Conservation (phyloP, 1,284 basidiomycete genomes). For the Leccinum subspadiceum region DNA sequence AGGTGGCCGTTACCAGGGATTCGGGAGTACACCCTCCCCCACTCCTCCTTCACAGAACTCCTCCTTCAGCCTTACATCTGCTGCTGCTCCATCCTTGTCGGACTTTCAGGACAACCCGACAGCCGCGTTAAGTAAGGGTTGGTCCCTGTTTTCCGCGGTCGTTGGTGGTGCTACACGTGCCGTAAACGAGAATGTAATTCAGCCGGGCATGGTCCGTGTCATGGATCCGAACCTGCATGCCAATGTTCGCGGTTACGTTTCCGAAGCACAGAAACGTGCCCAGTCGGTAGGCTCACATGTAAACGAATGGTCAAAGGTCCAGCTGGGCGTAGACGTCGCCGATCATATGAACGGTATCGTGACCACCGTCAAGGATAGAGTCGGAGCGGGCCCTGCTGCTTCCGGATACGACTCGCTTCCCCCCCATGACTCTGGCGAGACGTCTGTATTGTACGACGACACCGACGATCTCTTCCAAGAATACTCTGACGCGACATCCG, state of each 20-base stretch:
- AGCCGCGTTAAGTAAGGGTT: slow-evolving; percentile 78
- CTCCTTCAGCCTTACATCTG: slow-evolving; percentile 64
- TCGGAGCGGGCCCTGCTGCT: slow-evolving; percentile 43
- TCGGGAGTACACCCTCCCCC: slow-evolving; percentile 71
- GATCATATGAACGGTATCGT: slow-evolving; percentile 63
- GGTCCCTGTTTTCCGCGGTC: slow-evolving; percentile 78
- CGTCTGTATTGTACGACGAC: slow-evolving; percentile 54
- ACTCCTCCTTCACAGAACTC: slow-evolving; percentile 32
- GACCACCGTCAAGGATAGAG: slow-evolving; percentile 51
- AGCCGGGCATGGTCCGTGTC: slow-evolving; percentile 76
- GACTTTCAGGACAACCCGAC: slow-evolving; percentile 82
- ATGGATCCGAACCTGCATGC: slow-evolving; percentile 75
- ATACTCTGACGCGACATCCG: slow-evolving; percentile 37
- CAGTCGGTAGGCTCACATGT: slow-evolving; percentile 55
- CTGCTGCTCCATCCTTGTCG: slow-evolving; percentile 62
- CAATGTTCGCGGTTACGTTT: slow-evolving; percentile 66
- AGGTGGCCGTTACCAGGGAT: slow-evolving; percentile 83
- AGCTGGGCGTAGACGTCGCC: slow-evolving; percentile 79
- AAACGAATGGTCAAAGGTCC: slow-evolving; percentile 70
- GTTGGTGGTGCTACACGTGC: slow-evolving; percentile 69
- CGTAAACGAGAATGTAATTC: slow-evolving; percentile 78
- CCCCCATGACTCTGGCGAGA: slow-evolving; percentile 50
- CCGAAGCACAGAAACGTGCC: slow-evolving; percentile 64
- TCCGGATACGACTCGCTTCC: slow-evolving; percentile 58
- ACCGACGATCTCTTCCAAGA: slow-evolving; percentile 58